Evolutionary conservation across 1,284 basidiomycete species (phyloP).

Genomic region (Cutaneotrichosporon dermatis): DNA sequence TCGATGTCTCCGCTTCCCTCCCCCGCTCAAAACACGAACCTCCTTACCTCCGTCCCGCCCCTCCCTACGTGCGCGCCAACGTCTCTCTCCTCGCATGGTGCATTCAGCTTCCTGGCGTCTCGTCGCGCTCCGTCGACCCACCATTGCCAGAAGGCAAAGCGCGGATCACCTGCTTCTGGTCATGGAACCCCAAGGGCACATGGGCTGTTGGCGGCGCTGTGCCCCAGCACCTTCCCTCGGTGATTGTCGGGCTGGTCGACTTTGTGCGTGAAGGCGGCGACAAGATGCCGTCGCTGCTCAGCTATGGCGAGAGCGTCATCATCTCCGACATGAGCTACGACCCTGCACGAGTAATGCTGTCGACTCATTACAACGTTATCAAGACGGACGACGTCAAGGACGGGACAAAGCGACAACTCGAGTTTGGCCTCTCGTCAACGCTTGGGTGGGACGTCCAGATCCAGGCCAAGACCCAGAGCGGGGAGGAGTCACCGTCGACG

Average conservation of each 20-base stretch:
- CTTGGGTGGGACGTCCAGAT: slow-evolving; percentile 89
- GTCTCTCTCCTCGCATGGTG: slow-evolving; percentile 88
- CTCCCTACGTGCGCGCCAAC: slow-evolving; percentile 89
- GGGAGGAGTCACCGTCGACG: slow-evolving; percentile 60
- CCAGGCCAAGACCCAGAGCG: slow-evolving; percentile 61
- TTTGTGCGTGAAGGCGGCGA: slow-evolving; percentile 67
- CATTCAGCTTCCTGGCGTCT: slow-evolving; percentile 60
- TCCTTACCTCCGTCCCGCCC: slow-evolving; percentile 84
- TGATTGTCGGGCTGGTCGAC: slow-evolving; percentile 73
- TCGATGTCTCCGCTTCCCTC: slow-evolving; percentile 92
- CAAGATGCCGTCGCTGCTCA: slow-evolving; percentile 68
- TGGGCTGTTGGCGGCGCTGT: slow-evolving; percentile 68
- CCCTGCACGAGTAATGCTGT: slow-evolving; percentile 71
- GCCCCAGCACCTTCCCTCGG: slow-evolving; percentile 69
- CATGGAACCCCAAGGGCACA: slow-evolving; percentile 84
- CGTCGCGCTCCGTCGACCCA: slow-evolving; percentile 37
- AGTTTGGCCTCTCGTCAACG: slow-evolving; percentile 68
- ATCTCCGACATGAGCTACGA: slow-evolving; percentile 74
- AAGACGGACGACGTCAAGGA: slow-evolving; percentile 56
- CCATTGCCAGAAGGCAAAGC: slow-evolving; percentile 51
- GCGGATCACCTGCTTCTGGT: slow-evolving; percentile 88
- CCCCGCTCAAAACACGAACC: slow-evolving; percentile 88
- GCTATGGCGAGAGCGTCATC: slow-evolving; percentile 77
- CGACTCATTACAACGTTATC: slow-evolving; percentile 79
- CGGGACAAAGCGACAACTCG: slow-evolving; percentile 58